Evolutionary conservation across 495 filamentous ascomycete genomes (phyloP).

Genomic region (Neurospora tetrasperma): DNA sequence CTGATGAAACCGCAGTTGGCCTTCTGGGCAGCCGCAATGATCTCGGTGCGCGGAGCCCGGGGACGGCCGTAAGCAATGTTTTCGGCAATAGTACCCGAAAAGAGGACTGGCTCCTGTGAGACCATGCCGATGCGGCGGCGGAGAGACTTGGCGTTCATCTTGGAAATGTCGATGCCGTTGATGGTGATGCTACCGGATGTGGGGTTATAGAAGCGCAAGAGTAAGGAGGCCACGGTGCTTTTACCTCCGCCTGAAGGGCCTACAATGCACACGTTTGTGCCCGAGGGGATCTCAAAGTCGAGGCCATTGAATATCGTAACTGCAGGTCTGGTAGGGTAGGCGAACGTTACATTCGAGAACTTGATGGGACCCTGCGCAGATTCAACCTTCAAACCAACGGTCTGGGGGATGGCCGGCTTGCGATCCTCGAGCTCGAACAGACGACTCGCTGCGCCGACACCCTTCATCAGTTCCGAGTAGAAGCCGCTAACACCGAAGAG

Average conservation of each 20-base stretch:
- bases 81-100: conserved; percentile 90
- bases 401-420: conserved; percentile 74
- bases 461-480: conserved; percentile 98
- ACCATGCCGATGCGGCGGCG: conserved; percentile 91
- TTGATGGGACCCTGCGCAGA: conserved; percentile 81
- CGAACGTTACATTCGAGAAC: conserved; percentile 76
- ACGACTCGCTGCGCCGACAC: conserved; percentile 87
- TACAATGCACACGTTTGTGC: conserved; percentile 91
- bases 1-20: conserved; percentile 97
- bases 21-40: conserved; percentile 75
- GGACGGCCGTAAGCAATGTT: conserved; percentile 95
- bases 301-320: conserved; percentile 85
- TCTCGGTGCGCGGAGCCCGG: conserved; percentile 63
- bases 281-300: conserved; percentile 82
- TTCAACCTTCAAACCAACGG: conserved; percentile 61
- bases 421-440: conserved; percentile 95
- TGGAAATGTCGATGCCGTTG: conserved; percentile 70
- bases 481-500: conserved; percentile 91
- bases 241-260: conserved; percentile 93
- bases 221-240: conserved; percentile 62
- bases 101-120: conserved; percentile 88
- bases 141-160: conserved; percentile 91
- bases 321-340: conserved; percentile 83
- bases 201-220: conserved; percentile 86
- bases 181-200: conserved; percentile 70